Percentiles rank a stretch among this genome's conserved stretches.
phyloP scores from a whole-genome alignment of 1,139 yeast genomes.

The Waltiozyma sp. region DNA sequence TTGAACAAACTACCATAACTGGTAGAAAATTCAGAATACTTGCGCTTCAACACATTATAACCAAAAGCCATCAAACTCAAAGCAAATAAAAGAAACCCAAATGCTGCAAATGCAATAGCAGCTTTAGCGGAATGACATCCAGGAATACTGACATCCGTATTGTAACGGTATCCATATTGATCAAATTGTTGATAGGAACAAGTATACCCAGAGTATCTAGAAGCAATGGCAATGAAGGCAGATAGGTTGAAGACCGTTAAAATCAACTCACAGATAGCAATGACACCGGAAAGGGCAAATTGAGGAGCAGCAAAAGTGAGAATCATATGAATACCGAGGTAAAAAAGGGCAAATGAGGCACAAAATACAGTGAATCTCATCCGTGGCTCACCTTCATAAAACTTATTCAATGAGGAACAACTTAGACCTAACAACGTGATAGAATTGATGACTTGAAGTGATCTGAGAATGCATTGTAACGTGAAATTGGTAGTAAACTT shows the following conservation, averaged over 20 bases:
- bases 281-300: constrained; percentile 9
- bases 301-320: constrained; percentile 5
- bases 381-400: constrained; percentile 10
- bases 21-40: constrained; percentile 8
- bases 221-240: constrained; percentile 13
- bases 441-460: constrained; percentile 7
- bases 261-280: constrained; percentile 9
- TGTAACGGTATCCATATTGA: neutral
- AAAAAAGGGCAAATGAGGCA: constrained; percentile 10
- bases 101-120: constrained; percentile 25
- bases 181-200: constrained; percentile 1
- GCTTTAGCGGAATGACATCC: constrained; percentile 23
- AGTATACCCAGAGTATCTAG: constrained; percentile 10
- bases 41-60: constrained; percentile 20
- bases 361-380: constrained; percentile 14
- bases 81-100: constrained; percentile 19
- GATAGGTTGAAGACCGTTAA: constrained; percentile 11
- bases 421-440: constrained; percentile 11
- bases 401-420: constrained; percentile 8
- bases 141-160: constrained; percentile 4
- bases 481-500: constrained; percentile 4
- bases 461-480: constrained; percentile 10
- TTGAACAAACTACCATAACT: constrained; percentile 8
- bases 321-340: constrained; percentile 7
- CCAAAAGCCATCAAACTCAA: constrained; percentile 17